Percentiles rank a stretch among this genome's conserved stretches.
phyloP scores from a whole-genome alignment of 73 alveolate genomes.

The Paramecium pentaurelia region DNA sequence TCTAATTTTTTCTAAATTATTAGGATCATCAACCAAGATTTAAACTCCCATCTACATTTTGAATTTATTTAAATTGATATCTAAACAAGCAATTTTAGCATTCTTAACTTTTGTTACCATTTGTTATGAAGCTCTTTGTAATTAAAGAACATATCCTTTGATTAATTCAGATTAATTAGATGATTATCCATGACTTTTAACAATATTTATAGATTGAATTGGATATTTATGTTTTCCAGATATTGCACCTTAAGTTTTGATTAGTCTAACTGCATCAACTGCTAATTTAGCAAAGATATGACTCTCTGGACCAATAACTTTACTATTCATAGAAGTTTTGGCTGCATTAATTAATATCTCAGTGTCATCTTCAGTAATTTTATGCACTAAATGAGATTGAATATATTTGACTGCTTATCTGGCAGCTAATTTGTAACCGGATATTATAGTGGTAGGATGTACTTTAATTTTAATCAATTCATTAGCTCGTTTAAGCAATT shows the following conservation, averaged over 20 bases:
- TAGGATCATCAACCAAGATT: conserved; percentile 85
- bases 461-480: conserved; percentile 95
- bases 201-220: conserved; percentile 80
- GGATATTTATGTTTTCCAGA: conserved; percentile 85
- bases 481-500: conserved; percentile 95
- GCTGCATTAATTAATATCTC: conserved; percentile 93
- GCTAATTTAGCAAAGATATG: conserved; percentile 86
- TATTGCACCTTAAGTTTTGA: conserved; percentile 37
- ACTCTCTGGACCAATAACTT: conserved; percentile 90
- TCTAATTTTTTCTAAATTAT: conserved; percentile 88
- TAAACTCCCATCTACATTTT: conserved; percentile 91
- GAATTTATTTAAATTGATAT: conserved; percentile 93
- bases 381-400: conserved; percentile 75
- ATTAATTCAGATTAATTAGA: conserved; percentile 43
- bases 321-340: conserved; percentile 90
- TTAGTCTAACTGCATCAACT: conserved; percentile 81
- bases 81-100: conserved; percentile 96
- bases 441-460: conserved; percentile 97
- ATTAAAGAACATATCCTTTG: conserved; percentile 56
- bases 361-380: conserved; percentile 77
- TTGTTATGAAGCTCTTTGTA: conserved; percentile 80
- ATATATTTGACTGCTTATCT: conserved; percentile 83
- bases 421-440: conserved; percentile 94
- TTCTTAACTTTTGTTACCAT: conserved; percentile 93
- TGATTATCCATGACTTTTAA: conserved; percentile 67